A percentile compares a stretch with the other conserved stretches of the same genome.
Conservation (phyloP, 177 flowering plant species). For the Vitis hybrid region DNA sequence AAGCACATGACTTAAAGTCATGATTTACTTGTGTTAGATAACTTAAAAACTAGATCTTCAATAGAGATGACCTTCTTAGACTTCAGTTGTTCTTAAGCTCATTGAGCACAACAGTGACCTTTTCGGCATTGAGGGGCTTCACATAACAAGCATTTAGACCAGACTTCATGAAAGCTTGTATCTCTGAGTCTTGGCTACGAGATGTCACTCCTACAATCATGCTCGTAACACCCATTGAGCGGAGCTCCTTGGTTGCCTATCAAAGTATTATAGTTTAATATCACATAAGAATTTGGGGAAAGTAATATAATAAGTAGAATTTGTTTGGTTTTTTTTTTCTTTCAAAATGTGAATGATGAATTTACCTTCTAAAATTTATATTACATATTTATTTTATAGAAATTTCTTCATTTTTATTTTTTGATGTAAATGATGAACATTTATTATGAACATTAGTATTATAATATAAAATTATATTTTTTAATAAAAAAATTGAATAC, state of each 20-base stretch:
- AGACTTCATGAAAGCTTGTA: slow-evolving; percentile 8
- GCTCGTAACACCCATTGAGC: slow-evolving; percentile 12
- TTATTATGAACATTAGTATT: too few species aligned
- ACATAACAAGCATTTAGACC: slow-evolving; percentile 10
- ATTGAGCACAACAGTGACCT: neutral
- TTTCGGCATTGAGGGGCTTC: slow-evolving; percentile 7
- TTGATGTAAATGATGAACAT: too few species aligned
- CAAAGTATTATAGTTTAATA: neutral
- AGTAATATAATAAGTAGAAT: neutral
- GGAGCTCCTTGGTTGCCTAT: slow-evolving; percentile 13
- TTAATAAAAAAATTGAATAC: too few species aligned
- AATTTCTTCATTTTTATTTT: too few species aligned
- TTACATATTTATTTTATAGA: too few species aligned
- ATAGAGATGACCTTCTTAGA: too few species aligned
- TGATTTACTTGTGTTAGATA: neutral
- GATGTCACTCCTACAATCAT: slow-evolving; percentile 15
- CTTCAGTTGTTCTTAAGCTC: neutral
- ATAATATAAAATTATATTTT: too few species aligned
- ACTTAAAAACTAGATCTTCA: neutral
- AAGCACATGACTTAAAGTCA: neutral
- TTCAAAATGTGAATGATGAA: neutral
- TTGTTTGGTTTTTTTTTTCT: neutral
- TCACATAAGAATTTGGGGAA: neutral
- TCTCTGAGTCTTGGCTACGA: slow-evolving; percentile 3
- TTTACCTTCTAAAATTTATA: too few species aligned